Base-by-base conservation (phyloP, 2,329 filamentous ascomycete species). In the Hypoxylon sp. region DNA sequence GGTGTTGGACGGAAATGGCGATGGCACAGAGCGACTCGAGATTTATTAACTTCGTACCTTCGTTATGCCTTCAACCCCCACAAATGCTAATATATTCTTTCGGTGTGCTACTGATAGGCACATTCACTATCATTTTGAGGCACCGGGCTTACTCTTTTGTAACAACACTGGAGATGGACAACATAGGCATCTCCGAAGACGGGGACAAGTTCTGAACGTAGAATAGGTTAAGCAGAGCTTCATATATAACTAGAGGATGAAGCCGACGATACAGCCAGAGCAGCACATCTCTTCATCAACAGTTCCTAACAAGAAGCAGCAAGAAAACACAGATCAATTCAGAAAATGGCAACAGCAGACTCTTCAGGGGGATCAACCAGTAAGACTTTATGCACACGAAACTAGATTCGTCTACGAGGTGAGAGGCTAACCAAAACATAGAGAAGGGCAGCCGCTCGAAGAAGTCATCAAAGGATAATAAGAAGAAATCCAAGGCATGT, bases 401-500 rank as follows among this genome's bases (percentile, higher is more conserved):
- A 12, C 2, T 11, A 1, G 48, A 25, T 5, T n/a, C 9, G 23
- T 30, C 19, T 5, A 11, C n/a, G 16, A 12, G 43, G 12, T 11
- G 23, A 45, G 30, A 58, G 14, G 16, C 60, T 66, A 61, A 65
- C 52, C 23, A 43, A 21, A 8, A 25, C 25, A 29, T 55, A 69
- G 65, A 65, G 43, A 65, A 68, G 43, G 54, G 39, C 9, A 52
- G 37, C n/a, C 51, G 47, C 45, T 55, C 60, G 11, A 67, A 70
- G 54, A 63, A 67, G 41, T 27, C 52, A 14, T 27, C 59, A 2
- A 67, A 70, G 16, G 61, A 60, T 11, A 30, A 41, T 27, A 68
- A 67, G 61, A 62, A 62, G 46, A 53, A 61, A 48, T 69, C 67
- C 2, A 69, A 70, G 58, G 68, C 67, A 63, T 12, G n/a, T 23